Evolutionary conservation across 768 basidiomycete species (phyloP).

Genomic region (Termitomyces sp.): DNA sequence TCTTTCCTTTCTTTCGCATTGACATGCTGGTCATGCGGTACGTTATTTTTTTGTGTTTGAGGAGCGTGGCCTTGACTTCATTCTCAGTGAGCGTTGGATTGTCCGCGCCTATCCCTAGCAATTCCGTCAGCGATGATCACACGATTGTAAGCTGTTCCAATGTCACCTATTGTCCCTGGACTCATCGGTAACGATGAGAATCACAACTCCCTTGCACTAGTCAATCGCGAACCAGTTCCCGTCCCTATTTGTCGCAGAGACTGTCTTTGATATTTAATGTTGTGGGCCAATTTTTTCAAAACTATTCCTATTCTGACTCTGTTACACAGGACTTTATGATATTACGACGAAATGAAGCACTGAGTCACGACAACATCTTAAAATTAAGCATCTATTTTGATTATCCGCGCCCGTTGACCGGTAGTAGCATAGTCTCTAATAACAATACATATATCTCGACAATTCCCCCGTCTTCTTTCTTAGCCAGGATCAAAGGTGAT

Average conservation of each 20-base stretch:
- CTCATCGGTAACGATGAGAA: neutral
- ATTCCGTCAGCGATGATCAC: neutral
- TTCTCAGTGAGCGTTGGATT: slow-evolving; percentile 3
- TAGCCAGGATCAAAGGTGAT: no score
- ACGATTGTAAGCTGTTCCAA: neutral
- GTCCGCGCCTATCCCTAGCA: slow-evolving; percentile 7
- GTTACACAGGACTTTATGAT: neutral
- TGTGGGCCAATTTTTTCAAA: neutral
- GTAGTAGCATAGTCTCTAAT: neutral
- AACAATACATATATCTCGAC: no score
- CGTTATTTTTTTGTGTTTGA: neutral
- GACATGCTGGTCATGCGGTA: slow-evolving; percentile 12
- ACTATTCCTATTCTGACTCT: neutral
- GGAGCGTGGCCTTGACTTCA: neutral
- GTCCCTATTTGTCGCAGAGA: slow-evolving; percentile 12
- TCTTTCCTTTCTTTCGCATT: slow-evolving; percentile 6
- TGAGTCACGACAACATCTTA: neutral
- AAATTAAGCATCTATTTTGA: neutral
- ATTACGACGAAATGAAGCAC: neutral
- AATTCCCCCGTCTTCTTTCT: no score
- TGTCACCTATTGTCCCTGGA: neutral
- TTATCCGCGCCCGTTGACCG: neutral
- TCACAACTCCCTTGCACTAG: neutral
- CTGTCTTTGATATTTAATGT: slow-evolving; percentile 9
- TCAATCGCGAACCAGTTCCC: slow-evolving; percentile 7